phyloP scores from a whole-genome alignment of 768 basidiomycete genomes.

The Cubamyces lactineus region DNA sequence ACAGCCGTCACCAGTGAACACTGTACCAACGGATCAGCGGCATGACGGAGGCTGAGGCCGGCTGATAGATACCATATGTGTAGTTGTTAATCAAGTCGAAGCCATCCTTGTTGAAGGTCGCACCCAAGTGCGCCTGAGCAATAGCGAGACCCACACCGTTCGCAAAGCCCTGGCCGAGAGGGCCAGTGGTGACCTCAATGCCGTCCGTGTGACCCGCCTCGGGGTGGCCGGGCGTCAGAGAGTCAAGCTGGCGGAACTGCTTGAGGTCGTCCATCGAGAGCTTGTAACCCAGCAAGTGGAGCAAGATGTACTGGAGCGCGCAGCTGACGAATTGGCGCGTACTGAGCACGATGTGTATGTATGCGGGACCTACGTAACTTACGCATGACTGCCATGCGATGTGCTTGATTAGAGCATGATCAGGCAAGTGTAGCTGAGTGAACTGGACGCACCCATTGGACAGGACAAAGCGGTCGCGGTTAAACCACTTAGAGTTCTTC shows the following conservation, averaged over 20 bases:
- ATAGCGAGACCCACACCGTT: conserved; percentile 95
- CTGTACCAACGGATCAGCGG: conserved; percentile 40
- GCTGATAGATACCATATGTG: conserved; percentile 68
- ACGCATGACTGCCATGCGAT: conserved; percentile 66
- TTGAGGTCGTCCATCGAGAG: conserved; percentile 92
- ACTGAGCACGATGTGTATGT: not conserved
- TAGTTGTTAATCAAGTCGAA: conserved; percentile 84
- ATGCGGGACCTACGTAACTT: conserved; percentile 38
- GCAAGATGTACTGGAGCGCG: conserved; percentile 89
- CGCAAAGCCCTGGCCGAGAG: conserved; percentile 92
- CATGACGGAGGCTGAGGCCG: too few relatives aligned
- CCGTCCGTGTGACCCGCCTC: conserved; percentile 75
- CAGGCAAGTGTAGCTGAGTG: not conserved
- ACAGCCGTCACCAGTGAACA: conserved; percentile 94
- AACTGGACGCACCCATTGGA: conserved; percentile 78
- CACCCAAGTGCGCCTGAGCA: conserved; percentile 87
- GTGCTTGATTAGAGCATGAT: conserved; percentile 21
- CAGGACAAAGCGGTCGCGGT: conserved; percentile 95
- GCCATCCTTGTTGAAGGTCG: conserved; percentile 86
- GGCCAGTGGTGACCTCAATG: conserved; percentile 94
- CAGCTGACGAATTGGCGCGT: conserved; percentile 54
- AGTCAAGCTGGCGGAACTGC: conserved; percentile 88
- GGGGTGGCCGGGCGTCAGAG: conserved; percentile 92
- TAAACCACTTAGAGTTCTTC: conserved; percentile 89
- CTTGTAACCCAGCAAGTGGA: conserved; percentile 92